Percentiles rank a stretch among this genome's conserved stretches.
phyloP scores from a whole-genome alignment of 176 grass and related monocot species.

The Alloteropsis semialata region DNA sequence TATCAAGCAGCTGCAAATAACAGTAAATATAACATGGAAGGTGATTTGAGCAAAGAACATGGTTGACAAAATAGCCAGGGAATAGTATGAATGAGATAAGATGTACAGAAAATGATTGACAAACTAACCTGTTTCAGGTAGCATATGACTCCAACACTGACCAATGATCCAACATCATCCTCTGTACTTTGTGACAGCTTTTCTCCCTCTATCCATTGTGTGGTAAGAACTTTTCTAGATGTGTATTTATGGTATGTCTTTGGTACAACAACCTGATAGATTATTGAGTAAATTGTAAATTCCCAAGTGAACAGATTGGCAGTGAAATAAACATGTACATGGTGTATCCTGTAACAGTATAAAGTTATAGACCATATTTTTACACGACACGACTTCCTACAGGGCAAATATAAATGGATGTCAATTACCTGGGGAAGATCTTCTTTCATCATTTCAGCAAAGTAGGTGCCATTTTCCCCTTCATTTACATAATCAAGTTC shows the following conservation, averaged over 20 bases:
- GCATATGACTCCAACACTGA: slow-evolving; percentile 98
- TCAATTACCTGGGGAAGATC: slow-evolving; percentile 85
- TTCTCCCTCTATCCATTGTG: slow-evolving; percentile 83
- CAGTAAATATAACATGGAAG: slow-evolving; percentile 3
- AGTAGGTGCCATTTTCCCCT: slow-evolving; percentile 76
- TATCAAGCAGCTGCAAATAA: slow-evolving; percentile 84
- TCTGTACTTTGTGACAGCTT: slow-evolving; percentile 96
- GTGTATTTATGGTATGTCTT: slow-evolving; percentile 87
- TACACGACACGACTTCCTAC: not conserved
- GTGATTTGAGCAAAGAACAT: not conserved
- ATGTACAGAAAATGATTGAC: not conserved
- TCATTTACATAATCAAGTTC: slow-evolving; percentile 99
- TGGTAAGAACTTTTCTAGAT: slow-evolving; percentile 94
- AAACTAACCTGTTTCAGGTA: slow-evolving; percentile 88
- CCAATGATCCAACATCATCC: slow-evolving; percentile 85
- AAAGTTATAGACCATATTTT: not conserved
- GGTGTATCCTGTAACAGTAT: not conserved
- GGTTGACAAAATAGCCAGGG: not conserved
- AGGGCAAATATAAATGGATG: not conserved
- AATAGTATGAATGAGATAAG: slow-evolving; percentile 9
- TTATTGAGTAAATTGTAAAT: slow-evolving; percentile 22
- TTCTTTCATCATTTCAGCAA: slow-evolving; percentile 93
- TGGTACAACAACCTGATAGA: slow-evolving; percentile 82
- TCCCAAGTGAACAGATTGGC: not conserved
- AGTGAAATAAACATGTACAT: not conserved